phyloP scores from a whole-genome alignment of 352 stramenopile species.

The Halophytophthora polymorphica region DNA sequence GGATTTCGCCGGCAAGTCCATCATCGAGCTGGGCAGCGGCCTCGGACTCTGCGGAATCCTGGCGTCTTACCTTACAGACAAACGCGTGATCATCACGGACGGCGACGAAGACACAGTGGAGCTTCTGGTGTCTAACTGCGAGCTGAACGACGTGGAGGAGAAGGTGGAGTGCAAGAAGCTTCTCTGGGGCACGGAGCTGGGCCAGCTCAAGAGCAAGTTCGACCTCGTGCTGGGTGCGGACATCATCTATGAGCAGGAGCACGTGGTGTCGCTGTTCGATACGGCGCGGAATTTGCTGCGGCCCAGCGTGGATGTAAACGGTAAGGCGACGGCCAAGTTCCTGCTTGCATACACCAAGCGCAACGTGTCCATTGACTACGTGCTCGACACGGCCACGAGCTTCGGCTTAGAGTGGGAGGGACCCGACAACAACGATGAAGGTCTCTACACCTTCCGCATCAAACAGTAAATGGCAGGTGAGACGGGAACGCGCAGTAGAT shows the following conservation, averaged over 20 bases:
- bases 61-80: conserved; percentile 49
- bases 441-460: conserved; percentile 49
- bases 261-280: conserved; percentile 50
- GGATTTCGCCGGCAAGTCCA: conserved; percentile 31
- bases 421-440: conserved; percentile 44
- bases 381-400: conserved; percentile 43
- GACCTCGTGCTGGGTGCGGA: conserved; percentile 55
- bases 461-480: conserved; percentile 16
- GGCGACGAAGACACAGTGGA: conserved; percentile 53
- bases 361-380: conserved; percentile 67
- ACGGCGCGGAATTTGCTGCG: conserved; percentile 46
- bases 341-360: conserved; percentile 63
- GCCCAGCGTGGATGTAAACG: conserved; percentile 15
- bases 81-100: conserved; percentile 55
- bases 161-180: conserved; percentile 44
- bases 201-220: conserved; percentile 42
- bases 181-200: conserved; percentile 42
- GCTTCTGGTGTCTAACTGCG: conserved; percentile 47
- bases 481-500: conserved; percentile 8
- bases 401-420: conserved; percentile 67
- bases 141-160: conserved; percentile 43
- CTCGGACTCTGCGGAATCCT: conserved; percentile 60
- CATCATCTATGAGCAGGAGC: conserved; percentile 66
- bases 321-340: conserved; percentile 36
- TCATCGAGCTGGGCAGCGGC: conserved; percentile 55